These are phyloP conservation scores for Kuraishia hungarica DNA, from an alignment of 805 yeast species.

Conservation along the genomic window DNA sequence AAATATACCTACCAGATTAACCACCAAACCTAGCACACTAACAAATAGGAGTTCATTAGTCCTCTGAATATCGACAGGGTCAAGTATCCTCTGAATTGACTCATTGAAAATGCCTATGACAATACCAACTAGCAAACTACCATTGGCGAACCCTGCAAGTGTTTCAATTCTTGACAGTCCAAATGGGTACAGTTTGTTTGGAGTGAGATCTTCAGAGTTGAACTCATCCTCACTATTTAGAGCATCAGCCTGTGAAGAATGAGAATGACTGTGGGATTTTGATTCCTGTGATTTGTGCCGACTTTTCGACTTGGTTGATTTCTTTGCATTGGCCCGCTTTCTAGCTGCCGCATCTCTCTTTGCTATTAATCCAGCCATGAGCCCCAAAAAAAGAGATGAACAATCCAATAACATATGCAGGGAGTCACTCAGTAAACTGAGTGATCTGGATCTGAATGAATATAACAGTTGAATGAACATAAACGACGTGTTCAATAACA, in stretches of 20 bases:
- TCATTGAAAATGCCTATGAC: slow-evolving; percentile 84
- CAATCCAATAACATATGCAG: slow-evolving; percentile 96
- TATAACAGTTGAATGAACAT: slow-evolving; percentile 92
- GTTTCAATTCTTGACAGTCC: slow-evolving; percentile 83
- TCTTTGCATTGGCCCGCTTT: neutral
- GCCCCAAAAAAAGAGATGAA: slow-evolving; percentile 79
- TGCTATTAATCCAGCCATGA: slow-evolving; percentile 64
- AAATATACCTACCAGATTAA: slow-evolving; percentile 85
- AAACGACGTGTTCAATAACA: slow-evolving; percentile 79
- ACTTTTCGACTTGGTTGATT: neutral
- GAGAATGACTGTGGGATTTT: neutral
- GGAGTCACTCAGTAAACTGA: slow-evolving; percentile 88
- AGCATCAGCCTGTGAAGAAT: neutral
- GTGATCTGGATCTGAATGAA: slow-evolving; percentile 85
- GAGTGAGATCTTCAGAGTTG: slow-evolving; percentile 9
- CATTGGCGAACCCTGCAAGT: slow-evolving; percentile 92
- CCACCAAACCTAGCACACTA: slow-evolving; percentile 74
- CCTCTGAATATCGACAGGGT: slow-evolving; percentile 70
- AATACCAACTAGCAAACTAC: slow-evolving; percentile 78
- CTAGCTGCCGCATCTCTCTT: slow-evolving; percentile 11
- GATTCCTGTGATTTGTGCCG: neutral
- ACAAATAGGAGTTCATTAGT: slow-evolving; percentile 83
- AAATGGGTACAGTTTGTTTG: slow-evolving; percentile 72
- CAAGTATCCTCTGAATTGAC: slow-evolving; percentile 70
- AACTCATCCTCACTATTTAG: neutral